Evolutionary conservation across 345 rosid genomes (phyloP).

Genomic region (Brassica carinata): DNA sequence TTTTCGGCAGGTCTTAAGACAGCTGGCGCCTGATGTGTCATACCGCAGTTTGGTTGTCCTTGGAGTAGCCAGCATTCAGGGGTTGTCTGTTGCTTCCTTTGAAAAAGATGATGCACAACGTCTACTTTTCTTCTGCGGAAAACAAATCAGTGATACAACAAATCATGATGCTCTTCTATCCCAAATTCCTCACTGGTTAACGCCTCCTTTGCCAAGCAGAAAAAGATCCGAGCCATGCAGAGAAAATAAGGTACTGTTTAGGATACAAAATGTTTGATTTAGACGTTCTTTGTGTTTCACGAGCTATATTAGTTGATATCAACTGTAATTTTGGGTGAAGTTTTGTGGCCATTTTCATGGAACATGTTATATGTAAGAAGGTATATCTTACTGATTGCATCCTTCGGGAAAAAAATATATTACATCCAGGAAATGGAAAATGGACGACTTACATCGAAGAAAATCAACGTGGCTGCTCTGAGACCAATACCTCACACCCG

Average conservation of each 20-base stretch:
- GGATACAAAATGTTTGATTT: not conserved
- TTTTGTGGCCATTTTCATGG: not conserved
- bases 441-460: slow-evolving; percentile 42
- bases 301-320: slow-evolving; percentile 11
- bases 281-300: not conserved
- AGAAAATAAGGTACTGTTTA: slow-evolving; percentile 48
- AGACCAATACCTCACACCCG: slow-evolving; percentile 90
- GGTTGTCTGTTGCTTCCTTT: slow-evolving; percentile 93
- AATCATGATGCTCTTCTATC: slow-evolving; percentile 40
- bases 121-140: slow-evolving; percentile 75
- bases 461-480: slow-evolving; percentile 68
- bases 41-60: slow-evolving; percentile 88
- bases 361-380: not conserved
- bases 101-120: slow-evolving; percentile 96
- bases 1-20: slow-evolving; percentile 74
- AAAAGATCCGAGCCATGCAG: slow-evolving; percentile 61
- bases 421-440: not conserved
- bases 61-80: slow-evolving; percentile 97
- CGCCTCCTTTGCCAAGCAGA: slow-evolving; percentile 78
- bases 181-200: slow-evolving; percentile 73
- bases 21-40: slow-evolving; percentile 89
- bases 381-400: slow-evolving; percentile 1
- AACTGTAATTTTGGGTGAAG: not conserved
- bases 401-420: slow-evolving; percentile 37
- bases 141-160: slow-evolving; percentile 48